Evolutionary conservation across 2,329 filamentous ascomycete genomes (phyloP).

Genomic region (Colletotrichum magnum): DNA sequence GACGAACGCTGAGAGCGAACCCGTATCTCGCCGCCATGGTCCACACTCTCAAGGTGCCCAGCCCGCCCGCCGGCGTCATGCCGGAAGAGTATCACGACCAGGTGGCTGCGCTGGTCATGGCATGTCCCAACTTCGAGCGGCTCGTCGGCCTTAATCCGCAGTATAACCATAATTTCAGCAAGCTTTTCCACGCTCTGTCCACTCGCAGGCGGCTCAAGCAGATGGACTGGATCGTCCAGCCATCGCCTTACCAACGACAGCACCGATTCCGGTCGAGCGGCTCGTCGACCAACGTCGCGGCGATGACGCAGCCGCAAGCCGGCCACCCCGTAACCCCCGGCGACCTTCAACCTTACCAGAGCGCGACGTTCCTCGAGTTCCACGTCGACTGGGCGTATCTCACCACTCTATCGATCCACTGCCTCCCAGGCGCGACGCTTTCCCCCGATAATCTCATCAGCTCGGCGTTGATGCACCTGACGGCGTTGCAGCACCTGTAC

Average conservation of each 20-base stretch:
- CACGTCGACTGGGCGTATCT: constrained; percentile 71
- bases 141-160: constrained; percentile 67
- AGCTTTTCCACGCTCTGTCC: constrained; percentile 71
- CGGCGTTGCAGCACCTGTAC: constrained; percentile 70
- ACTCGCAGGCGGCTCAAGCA: constrained; percentile 69
- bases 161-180: constrained; percentile 70
- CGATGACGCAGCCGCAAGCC: constrained; percentile 18
- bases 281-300: constrained; percentile 23
- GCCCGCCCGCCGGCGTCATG: constrained; percentile 56
- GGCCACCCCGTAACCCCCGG: constrained; percentile 47
- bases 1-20: constrained; percentile 69
- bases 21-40: constrained; percentile 68
- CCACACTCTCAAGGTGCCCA: constrained; percentile 70
- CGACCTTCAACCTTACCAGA: constrained; percentile 59
- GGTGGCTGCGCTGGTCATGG: constrained; percentile 73
- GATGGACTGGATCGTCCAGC: constrained; percentile 71
- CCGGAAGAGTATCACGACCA: constrained; percentile 69
- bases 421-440: constrained; percentile 67
- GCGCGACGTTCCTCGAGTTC: constrained; percentile 61
- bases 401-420: constrained; percentile 71
- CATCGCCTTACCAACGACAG: constrained; percentile 52
- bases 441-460: constrained; percentile 67
- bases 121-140: constrained; percentile 74
- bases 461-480: constrained; percentile 64
- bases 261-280: constrained; percentile 46